These are phyloP conservation scores for Cynara cardunculus DNA, from an alignment of 129 eudicot genomes.

Conservation along the genomic window DNA sequence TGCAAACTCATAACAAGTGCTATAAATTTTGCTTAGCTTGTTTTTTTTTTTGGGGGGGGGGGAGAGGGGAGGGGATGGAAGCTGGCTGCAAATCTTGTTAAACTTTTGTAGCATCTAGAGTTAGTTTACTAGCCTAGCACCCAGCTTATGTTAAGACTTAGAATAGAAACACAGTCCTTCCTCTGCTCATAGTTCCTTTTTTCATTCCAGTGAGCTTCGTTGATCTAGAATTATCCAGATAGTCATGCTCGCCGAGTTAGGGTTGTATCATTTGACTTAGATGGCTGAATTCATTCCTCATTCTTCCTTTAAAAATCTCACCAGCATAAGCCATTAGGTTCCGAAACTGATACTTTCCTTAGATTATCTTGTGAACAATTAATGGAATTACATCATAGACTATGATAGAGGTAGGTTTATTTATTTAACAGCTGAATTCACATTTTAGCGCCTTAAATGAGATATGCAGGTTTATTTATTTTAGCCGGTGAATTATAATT, in stretches of 20 bases:
- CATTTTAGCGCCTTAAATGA: neutral
- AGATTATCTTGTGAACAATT: neutral
- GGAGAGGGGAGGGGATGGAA: neutral
- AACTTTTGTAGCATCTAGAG: neutral
- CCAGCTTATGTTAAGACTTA: neutral
- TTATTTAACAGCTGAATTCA: neutral
- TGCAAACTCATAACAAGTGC: neutral
- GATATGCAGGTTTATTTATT: neutral
- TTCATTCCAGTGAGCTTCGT: neutral
- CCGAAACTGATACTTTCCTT: constrained; percentile 2
- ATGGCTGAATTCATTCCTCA: neutral
- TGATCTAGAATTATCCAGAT: neutral
- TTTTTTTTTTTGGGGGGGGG: neutral
- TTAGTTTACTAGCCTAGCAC: neutral
- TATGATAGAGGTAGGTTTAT: neutral
- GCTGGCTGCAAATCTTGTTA: constrained; percentile 4
- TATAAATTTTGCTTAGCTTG: neutral
- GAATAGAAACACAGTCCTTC: neutral
- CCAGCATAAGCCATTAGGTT: neutral
- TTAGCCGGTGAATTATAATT: neutral
- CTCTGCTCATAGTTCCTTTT: neutral
- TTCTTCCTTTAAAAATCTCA: neutral
- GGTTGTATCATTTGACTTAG: neutral
- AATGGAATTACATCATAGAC: neutral
- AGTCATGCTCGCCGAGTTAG: neutral